phyloP scores from a whole-genome alignment of 306 rosid genomes.

The Acacia crassicarpa region DNA sequence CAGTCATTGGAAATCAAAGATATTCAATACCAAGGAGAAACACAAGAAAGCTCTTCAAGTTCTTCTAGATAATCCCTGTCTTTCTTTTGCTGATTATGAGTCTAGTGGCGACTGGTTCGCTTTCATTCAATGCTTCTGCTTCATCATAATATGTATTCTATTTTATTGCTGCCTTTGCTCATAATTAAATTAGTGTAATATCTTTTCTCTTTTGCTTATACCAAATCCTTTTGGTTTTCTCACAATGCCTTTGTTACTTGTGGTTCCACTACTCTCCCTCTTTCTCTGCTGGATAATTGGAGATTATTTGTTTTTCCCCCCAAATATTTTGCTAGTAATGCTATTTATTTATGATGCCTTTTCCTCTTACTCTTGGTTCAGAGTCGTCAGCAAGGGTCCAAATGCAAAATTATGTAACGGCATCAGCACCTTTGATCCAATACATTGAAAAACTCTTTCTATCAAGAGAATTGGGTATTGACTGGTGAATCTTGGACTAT shows the following conservation, averaged over 20 bases:
- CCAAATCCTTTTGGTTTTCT: not conserved
- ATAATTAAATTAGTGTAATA: not conserved
- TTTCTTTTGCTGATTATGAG: not conserved
- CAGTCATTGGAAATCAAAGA: not conserved
- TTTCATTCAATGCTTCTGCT: not conserved
- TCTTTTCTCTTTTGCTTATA: not conserved
- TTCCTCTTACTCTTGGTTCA: constrained; percentile 38
- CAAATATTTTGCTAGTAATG: not conserved
- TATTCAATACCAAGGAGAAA: not conserved
- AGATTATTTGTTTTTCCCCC: not conserved
- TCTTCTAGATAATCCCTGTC: not conserved
- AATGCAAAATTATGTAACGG: constrained; percentile 69
- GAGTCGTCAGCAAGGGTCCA: constrained; percentile 66
- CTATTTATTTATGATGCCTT: constrained; percentile 15
- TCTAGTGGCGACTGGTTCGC: not conserved
- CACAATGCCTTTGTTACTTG: constrained; percentile 20
- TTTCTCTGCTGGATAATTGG: not conserved
- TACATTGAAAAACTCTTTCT: constrained; percentile 76
- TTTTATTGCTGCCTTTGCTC: constrained; percentile 6
- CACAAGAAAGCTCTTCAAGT: not conserved
- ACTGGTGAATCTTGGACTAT: constrained; percentile 64
- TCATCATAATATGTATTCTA: not conserved
- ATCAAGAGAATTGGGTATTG: constrained; percentile 77
- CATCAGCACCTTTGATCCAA: constrained; percentile 61
- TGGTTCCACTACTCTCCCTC: not conserved